Evolutionary conservation across 768 basidiomycete genomes (phyloP).

Genomic region (Pleurotus cornucopiae): DNA sequence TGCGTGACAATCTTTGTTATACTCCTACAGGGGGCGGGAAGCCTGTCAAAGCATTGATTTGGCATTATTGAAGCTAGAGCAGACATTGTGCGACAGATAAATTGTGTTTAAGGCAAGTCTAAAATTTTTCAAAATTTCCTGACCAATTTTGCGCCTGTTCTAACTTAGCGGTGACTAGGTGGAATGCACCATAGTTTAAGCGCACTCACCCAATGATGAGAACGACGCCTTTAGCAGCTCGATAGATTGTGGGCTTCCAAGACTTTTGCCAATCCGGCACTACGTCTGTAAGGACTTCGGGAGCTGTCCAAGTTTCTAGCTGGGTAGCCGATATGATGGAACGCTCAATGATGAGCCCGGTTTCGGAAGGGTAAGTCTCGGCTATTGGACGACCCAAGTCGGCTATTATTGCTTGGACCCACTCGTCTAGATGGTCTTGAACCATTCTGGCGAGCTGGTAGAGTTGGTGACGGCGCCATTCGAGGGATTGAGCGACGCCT

Average conservation of each 20-base stretch:
- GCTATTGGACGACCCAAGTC: constrained; percentile 49
- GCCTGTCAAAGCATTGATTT: too few relatives aligned
- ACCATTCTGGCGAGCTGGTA: constrained; percentile 55
- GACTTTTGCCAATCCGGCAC: constrained; percentile 39
- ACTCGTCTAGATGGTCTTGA: constrained; percentile 55
- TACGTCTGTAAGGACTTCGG: constrained; percentile 31
- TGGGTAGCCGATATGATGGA: constrained; percentile 38
- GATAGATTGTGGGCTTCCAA: constrained; percentile 52
- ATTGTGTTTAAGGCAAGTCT: too few relatives aligned
- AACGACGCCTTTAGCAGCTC: constrained; percentile 57
- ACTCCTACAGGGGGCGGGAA: too few relatives aligned
- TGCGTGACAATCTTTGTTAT: too few relatives aligned
- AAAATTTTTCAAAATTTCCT: too few relatives aligned
- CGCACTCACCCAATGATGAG: constrained; percentile 54
- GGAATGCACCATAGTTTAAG: too few relatives aligned
- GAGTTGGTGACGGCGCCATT: constrained; percentile 64
- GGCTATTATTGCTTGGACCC: constrained; percentile 40
- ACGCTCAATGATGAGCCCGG: constrained; percentile 38
- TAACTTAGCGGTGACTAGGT: too few relatives aligned
- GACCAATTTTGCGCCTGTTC: too few relatives aligned
- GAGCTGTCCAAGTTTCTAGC: constrained; percentile 56
- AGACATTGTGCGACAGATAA: too few relatives aligned
- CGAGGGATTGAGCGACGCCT: constrained; percentile 45
- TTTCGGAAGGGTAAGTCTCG: constrained; percentile 39
- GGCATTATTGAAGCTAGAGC: too few relatives aligned